Evolutionary conservation across 2,329 filamentous ascomycete species (phyloP).

Genomic region (Penicillium brasilianum): DNA sequence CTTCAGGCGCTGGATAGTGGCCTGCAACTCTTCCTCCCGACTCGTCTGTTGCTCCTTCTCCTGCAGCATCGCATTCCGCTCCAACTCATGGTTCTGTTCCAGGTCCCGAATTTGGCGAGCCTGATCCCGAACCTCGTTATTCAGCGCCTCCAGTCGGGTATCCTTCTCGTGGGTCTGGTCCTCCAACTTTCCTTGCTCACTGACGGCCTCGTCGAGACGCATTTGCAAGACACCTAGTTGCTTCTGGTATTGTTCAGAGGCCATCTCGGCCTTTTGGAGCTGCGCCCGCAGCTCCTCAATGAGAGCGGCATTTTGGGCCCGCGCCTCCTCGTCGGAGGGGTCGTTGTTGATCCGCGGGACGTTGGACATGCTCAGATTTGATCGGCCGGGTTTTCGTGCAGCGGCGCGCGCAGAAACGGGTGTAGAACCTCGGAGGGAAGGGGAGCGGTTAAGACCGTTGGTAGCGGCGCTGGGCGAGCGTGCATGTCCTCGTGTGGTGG

Average conservation of each 20-base stretch:
- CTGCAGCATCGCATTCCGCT: conserved; percentile 82
- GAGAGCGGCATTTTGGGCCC: conserved; percentile 77
- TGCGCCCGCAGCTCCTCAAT: conserved; percentile 85
- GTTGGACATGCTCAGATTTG: conserved; percentile 50
- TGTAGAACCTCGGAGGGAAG: conserved; percentile 63
- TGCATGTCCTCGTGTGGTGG: conserved; percentile 44
- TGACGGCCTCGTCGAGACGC: conserved; percentile 80
- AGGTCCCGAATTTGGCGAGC: conserved; percentile 85
- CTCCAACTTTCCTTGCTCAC: conserved; percentile 84
- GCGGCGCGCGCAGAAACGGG: conserved; percentile 75
- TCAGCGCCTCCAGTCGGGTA: conserved; percentile 77
- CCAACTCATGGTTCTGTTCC: conserved; percentile 89
- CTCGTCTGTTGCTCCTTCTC: conserved; percentile 88
- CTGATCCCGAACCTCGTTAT: conserved; percentile 83
- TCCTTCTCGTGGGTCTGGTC: conserved; percentile 86
- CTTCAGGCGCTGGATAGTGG: conserved; percentile 88
- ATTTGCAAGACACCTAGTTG: conserved; percentile 84
- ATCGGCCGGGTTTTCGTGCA: conserved; percentile 61
- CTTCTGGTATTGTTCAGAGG: conserved; percentile 79
- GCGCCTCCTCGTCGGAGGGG: conserved; percentile 69
- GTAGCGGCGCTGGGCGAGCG: conserved; percentile 58
- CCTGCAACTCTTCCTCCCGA: conserved; percentile 87
- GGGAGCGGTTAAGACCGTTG: conserved; percentile 61
- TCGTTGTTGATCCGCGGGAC: conserved; percentile 55
- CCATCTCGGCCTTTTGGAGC: conserved; percentile 77